Base-by-base conservation (phyloP, 2,329 filamentous ascomycete species). In the Beauveria asiatica region DNA sequence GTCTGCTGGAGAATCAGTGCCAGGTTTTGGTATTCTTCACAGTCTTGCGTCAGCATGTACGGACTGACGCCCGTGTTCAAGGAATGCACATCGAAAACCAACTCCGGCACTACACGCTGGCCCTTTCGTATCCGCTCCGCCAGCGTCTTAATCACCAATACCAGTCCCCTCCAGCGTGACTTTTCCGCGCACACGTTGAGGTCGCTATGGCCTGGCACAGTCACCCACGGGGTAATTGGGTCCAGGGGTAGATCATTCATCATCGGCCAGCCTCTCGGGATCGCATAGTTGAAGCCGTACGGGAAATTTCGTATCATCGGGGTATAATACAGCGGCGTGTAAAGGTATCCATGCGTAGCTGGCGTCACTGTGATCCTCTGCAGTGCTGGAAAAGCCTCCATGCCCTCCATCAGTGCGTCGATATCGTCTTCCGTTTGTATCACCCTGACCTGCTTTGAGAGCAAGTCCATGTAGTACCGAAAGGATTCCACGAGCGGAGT, bases 341-440 rank as follows among this genome's bases (percentile, higher is more conserved):
- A 70, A 0, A 71, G 60, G 48, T 67, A 64, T 0, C 73, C 73
- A 62, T 78, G 76, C 0, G 73, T 66, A 2, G 73, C 72, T 7
- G 71, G 72, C 3, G 76, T 77, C 13, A 79, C 60, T 0, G 67
- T 75, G 9, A 80, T 64, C 48, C 68, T 70, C 39, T 60, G 67
- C 2, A 79, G 64, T 2, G 65, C 66, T 0, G 73, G 70, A 48
- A 78, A 76, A 3, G 64, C 67, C 11, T 63, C 46, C 3, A 77
- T 30, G 2, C 67, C 73, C 46, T 71, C 69, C 16, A 66, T 55
- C 2, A 79, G 67, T 5, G 68, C 73, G 10, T 64, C 53, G 3
- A 64, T 61, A 56, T 78, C 71, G 2, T 25, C 45, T 1, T n/a
- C 23, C 0, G 21, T 21, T 11, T 9, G 17, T 10, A 57, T 30